Percentiles rank a stretch among this genome's conserved stretches.
Conservation (phyloP, 352 stramenopile species). For the Globisporangium heterothallicum region DNA sequence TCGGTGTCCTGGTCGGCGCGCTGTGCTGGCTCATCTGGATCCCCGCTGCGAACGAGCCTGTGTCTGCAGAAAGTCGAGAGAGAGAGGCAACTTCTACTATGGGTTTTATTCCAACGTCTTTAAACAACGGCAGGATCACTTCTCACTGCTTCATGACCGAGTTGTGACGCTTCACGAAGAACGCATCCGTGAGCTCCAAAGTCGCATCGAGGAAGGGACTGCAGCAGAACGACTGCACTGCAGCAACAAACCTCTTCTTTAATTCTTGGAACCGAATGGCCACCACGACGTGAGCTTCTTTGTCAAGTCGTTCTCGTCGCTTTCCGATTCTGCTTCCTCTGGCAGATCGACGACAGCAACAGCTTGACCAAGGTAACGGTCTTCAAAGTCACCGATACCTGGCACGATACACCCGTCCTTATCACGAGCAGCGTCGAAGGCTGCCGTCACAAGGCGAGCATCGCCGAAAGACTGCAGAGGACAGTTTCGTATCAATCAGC, state of each 20-base stretch:
- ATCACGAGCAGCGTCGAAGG: constrained; percentile 61
- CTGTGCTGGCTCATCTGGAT: too few species aligned
- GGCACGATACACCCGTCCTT: constrained; percentile 59
- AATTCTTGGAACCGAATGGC: constrained; percentile 19
- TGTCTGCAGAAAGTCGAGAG: too few species aligned
- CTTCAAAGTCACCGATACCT: constrained; percentile 74
- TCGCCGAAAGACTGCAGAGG: constrained; percentile 48
- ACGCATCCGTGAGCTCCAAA: neutral
- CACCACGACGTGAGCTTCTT: constrained; percentile 39
- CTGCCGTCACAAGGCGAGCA: constrained; percentile 69
- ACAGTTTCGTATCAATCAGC: neutral
- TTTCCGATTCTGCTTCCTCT: constrained; percentile 23
- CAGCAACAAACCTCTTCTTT: neutral
- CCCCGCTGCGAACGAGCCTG: too few species aligned
- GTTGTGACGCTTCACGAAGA: neutral
- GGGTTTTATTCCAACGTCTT: neutral
- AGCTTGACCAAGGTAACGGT: constrained; percentile 45
- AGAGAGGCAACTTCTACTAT: neutral
- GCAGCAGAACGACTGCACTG: neutral
- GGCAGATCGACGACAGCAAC: constrained; percentile 28
- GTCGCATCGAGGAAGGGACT: too few species aligned
- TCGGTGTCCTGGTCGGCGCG: too few species aligned
- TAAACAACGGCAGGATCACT: neutral
- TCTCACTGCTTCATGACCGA: neutral
- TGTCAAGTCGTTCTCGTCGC: constrained; percentile 30